Evolutionary conservation across 2,329 filamentous ascomycete species (phyloP), one percentile per base, ranked within the genome.

Genomic region (Fusarium subtropicale): DNA sequence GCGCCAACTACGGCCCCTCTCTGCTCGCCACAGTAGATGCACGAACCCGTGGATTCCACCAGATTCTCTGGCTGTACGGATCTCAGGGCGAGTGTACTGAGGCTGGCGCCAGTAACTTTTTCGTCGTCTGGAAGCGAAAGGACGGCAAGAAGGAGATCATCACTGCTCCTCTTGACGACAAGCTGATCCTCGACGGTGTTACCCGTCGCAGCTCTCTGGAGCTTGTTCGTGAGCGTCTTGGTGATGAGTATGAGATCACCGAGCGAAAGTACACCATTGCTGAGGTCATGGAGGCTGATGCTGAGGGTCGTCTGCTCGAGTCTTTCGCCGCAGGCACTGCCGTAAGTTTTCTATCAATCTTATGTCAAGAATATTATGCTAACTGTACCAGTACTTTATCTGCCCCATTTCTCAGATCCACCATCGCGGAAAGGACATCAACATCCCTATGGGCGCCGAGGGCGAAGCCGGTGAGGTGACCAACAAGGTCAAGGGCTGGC

Each of bases 61-160:
- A 97, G 85, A 91, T 97, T 58, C 86, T 97, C n/a, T 97, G 94
- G 94, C 86, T 97, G 52, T 96, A 97, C 75, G 93, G 93, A 2
- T 80, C 87, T 41, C 86, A 95, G 72, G 88, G 87, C 54, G 88
- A 88, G 76, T 94, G 97, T 68, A 97, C 94, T 3, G 94, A 97
- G 83, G 94, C 94, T 3, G 94, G 94, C 7, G 94, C 93, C 15
- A 92, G 89, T 75, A 97, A 97, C 81, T 97, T 97, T 82, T 97
- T 97, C 76, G 84, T 97, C 10, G 83, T 97, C 15, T 94, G 91
- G 92, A 86, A 85, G 76, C 78, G 79, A 58, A 79, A 77, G 72
- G 79, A 81, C 36, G 79, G 79, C 68, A 87, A 85, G 47, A 87
- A 85, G 77, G 86, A 90, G 72, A 84, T 97, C 33, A 85, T 97